Evolutionary conservation across 768 basidiomycete genomes (phyloP), one percentile per base, ranked within the genome.

Genomic region (Chlorophyllum brunneum): DNA sequence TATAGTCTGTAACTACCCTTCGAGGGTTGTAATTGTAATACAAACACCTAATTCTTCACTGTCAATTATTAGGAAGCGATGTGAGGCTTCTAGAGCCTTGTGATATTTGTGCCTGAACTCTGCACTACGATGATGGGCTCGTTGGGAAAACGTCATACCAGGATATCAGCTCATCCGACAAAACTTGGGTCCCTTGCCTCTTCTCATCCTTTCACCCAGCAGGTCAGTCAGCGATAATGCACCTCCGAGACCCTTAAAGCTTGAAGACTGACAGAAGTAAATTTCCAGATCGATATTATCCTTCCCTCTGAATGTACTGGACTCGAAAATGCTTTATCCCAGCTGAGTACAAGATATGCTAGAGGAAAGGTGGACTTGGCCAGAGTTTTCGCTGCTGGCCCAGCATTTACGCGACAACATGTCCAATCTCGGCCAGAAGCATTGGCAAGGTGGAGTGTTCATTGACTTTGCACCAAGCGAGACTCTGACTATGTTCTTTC

Each of bases 231-330:
- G 7, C 13, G 5, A 10, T 22, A 10, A 7, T 40, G 39, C n/a
- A 2, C 5, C n/a, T 40, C 20, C 16, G 23, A 24, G n/a, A 5
- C 16, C 1, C 18, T 3, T 40, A 2, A 6, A 3, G 23, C 18
- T 40, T 11, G 16, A 27, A n/a, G 7, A 13, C 26, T n/a, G 23
- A 15, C n/a, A 11, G 5, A 5, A 15, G 7, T 3, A 16, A 37
- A n/a, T 37, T 7, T 39, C 13, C 63, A 88, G 86, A 63, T 89
- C 49, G 85, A 89, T 59, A 48, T 87, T 37, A 64, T 86, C 20
- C 80, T 86, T 48, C 77, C 85, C 1, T 72, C 78, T 3, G 63
- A 71, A 39, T 57, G 61, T 30, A 56, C 54, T 6, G 44, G 39
- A 0, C 68, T 79, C 27, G 70, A 79, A 42, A 55, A 61, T 7